These are phyloP conservation scores for Solidago caesia DNA, from an alignment of 129 eudicot species.

Conservation along the genomic window DNA sequence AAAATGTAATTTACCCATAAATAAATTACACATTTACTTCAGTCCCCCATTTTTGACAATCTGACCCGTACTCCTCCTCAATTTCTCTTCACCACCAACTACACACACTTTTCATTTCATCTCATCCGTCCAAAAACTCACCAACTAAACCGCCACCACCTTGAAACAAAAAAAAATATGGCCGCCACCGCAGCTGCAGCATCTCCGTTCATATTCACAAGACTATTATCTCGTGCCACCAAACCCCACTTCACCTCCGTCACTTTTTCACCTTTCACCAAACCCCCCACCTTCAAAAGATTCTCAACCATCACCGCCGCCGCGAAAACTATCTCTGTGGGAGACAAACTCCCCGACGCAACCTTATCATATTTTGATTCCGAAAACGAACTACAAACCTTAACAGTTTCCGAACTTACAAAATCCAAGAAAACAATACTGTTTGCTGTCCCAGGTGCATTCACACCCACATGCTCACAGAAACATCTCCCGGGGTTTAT, in stretches of 20 bases:
- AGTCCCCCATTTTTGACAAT: too few relatives aligned
- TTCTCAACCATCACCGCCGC: conserved; percentile 66
- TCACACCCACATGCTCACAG: conserved; percentile 77
- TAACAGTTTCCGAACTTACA: conserved; percentile 60
- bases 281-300: conserved; percentile 29
- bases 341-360: conserved; percentile 75
- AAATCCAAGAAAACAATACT: conserved; percentile 48
- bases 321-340: conserved; percentile 53
- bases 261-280: conserved; percentile 21
- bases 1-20: too few relatives aligned
- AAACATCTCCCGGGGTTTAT: conserved; percentile 67
- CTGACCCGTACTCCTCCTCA: too few relatives aligned
- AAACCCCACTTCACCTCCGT: conserved; percentile 36
- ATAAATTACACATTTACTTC: too few relatives aligned
- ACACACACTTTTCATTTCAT: background rate
- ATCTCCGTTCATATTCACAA: conserved; percentile 48
- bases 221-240: conserved; percentile 9
- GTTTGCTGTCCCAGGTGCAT: conserved; percentile 77
- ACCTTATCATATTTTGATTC: conserved; percentile 72
- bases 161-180: background rate
- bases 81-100: too few relatives aligned
- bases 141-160: background rate
- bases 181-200: conserved; percentile 38
- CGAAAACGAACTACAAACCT: conserved; percentile 65
- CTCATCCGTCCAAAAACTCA: background rate